phyloP scores from a whole-genome alignment of 2,329 filamentous ascomycete genomes.

The Aspergillus quadrilineatus region DNA sequence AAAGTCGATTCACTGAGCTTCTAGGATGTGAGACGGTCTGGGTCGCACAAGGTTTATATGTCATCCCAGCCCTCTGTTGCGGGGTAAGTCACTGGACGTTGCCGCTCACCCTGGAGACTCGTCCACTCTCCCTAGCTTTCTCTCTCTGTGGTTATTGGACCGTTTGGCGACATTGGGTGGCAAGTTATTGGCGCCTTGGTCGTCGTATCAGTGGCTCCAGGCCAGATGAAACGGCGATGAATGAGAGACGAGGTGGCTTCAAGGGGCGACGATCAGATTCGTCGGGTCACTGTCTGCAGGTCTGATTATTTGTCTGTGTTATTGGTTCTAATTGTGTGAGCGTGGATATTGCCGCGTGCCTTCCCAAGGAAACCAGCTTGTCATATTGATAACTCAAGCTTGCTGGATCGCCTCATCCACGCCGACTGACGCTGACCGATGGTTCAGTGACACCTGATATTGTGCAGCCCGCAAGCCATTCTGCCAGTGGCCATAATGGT shows the following conservation, averaged over 20 bases:
- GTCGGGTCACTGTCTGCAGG: too few species aligned
- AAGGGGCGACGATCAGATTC: background rate
- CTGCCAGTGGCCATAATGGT: too few species aligned
- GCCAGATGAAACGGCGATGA: background rate
- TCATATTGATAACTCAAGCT: too few species aligned
- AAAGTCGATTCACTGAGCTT: background rate
- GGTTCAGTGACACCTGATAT: too few species aligned
- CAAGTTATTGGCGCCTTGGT: constrained; percentile 12
- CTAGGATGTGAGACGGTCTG: background rate
- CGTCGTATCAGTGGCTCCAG: background rate
- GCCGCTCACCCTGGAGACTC: constrained; percentile 5
- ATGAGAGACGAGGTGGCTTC: background rate
- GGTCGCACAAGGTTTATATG: constrained; percentile 22
- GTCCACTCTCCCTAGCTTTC: constrained; percentile 7
- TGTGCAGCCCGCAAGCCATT: too few species aligned
- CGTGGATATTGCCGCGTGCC: too few species aligned
- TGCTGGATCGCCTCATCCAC: too few species aligned
- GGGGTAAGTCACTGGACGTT: constrained; percentile 24
- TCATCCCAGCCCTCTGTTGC: constrained; percentile 17
- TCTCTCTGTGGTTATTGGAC: constrained; percentile 7
- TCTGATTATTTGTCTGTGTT: too few species aligned
- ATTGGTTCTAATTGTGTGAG: too few species aligned
- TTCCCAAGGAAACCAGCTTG: too few species aligned
- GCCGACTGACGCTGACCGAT: too few species aligned
- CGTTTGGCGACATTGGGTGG: constrained; percentile 12